Base-by-base conservation (phyloP, 1,139 yeast genomes). In the Debaryomyces psychrophilus region DNA sequence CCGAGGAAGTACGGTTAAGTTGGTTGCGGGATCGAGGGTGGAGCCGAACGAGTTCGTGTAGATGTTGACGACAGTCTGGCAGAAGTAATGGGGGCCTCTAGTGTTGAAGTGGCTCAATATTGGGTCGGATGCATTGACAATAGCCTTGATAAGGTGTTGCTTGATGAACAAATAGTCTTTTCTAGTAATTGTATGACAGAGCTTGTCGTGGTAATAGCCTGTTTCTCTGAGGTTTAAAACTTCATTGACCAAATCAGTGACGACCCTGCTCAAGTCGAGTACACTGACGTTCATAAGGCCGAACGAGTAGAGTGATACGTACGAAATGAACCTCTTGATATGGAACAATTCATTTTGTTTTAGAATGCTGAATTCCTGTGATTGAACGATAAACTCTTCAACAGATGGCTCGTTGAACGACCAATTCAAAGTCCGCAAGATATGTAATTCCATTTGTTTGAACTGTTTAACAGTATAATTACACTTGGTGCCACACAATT, bases 391-490 rank as follows among this genome's bases (percentile, higher is more conserved):
- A 52, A 65, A 83, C 54, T 83, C 86, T 48, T 79, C 82, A 46
- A 83, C 68, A 48, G 76, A 70, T 8, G 87, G 83, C 56, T 81
- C 87, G 51, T 71, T 75, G 46, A 83, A 68, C 33, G 76, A 76
- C 89, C 89, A 83, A 51, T 77, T 79, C 54, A 83, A 69, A 0
- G 88, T 82, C 45, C 74, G 73, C 52, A 83, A 64, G 31, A 83
- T 79, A 56, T 83, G 78, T 28, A 73, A 53, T 57, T 74, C 79
- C 79, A 73, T 74, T 57, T 73, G 78, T 52, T 68, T 81, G 78
- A 65, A 81, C 88, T 83, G 83, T 2, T 82, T 79, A 51, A 72
- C 79, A 56, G 81, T 85, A 58, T 82, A 81, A 46, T 73, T 71
- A 53, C 83, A 77, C 53, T 75, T 69, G 43, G 80, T 78, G 29